phyloP scores from a whole-genome alignment of 306 rosid species.

The Sphenostylis stenocarpa region DNA sequence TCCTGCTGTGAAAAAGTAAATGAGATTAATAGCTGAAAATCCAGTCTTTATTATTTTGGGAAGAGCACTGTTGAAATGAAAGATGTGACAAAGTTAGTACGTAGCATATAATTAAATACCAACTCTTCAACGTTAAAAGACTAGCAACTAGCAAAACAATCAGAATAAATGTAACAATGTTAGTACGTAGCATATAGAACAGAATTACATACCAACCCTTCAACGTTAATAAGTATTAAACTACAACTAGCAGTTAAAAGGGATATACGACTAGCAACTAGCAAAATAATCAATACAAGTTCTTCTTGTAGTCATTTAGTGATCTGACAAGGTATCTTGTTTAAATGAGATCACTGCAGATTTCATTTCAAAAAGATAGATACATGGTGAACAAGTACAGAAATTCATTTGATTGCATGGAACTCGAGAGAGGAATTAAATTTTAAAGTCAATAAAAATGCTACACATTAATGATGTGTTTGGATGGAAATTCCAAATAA shows the following conservation, averaged over 20 bases:
- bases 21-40: constrained; percentile 94
- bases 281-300: too few species aligned
- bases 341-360: too few species aligned
- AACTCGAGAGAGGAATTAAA: too few species aligned
- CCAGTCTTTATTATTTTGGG: constrained; percentile 97
- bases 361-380: too few species aligned
- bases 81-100: constrained; percentile 27
- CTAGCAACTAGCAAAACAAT: not conserved
- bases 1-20: constrained; percentile 98
- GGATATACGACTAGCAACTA: too few species aligned
- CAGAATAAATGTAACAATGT: constrained; percentile 30
- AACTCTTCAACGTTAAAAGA: constrained; percentile 20
- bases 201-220: constrained; percentile 18
- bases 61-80: constrained; percentile 69
- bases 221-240: not conserved
- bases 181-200: not conserved
- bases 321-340: too few species aligned
- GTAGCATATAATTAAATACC: not conserved
- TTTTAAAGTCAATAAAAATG: too few species aligned
- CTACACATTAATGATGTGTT: too few species aligned
- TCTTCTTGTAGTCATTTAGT: too few species aligned
- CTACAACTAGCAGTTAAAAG: not conserved
- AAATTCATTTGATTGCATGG: too few species aligned
- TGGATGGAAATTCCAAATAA: too few species aligned
- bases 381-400: too few species aligned